A percentile compares a stretch with the other conserved stretches of the same genome.
Conservation (phyloP, 208 protist species). For the Crithidia fasciculata region DNA sequence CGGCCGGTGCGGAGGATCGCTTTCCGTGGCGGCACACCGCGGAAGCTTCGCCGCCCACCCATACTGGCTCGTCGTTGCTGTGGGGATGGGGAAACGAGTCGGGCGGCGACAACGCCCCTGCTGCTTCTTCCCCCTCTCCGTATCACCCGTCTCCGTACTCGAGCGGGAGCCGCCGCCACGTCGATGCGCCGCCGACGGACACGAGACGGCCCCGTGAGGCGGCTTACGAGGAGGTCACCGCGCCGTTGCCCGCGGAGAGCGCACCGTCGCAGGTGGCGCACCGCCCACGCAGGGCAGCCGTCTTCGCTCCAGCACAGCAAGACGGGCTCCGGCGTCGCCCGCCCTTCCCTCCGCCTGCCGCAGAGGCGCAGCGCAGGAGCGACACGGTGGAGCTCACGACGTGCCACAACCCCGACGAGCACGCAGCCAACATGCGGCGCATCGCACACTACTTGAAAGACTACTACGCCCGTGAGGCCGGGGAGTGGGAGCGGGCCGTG, state of each 20-base stretch:
- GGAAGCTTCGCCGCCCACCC: constrained; percentile 1
- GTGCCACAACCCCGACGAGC: constrained; percentile 16
- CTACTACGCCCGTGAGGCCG: constrained; percentile 65
- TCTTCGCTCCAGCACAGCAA: not conserved
- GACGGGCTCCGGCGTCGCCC: not conserved
- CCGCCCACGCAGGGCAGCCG: too few species aligned
- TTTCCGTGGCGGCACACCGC: constrained; percentile 22
- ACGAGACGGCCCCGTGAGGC: not conserved
- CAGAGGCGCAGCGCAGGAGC: not conserved
- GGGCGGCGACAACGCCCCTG: not conserved
- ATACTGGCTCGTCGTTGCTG: constrained; percentile 23
- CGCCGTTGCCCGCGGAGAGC: not conserved
- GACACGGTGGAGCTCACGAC: not conserved
- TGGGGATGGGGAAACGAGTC: constrained; percentile 28
- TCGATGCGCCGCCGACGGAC: not conserved
- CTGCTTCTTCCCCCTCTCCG: constrained; percentile 7
- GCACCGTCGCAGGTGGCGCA: not conserved
- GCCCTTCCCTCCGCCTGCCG: not conserved
- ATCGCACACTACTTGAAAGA: constrained; percentile 74
- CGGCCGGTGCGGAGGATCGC: constrained; percentile 1
- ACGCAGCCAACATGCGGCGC: constrained; percentile 51
- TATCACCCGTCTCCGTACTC: not conserved
- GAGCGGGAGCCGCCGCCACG: not conserved
- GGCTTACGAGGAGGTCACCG: constrained; percentile 32
- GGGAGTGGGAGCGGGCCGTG: constrained; percentile 50